Evolutionary conservation across 1,139 yeast genomes (phyloP), one percentile per base, ranked within the genome.

Genomic region (Blastobotrys petasosporus): DNA sequence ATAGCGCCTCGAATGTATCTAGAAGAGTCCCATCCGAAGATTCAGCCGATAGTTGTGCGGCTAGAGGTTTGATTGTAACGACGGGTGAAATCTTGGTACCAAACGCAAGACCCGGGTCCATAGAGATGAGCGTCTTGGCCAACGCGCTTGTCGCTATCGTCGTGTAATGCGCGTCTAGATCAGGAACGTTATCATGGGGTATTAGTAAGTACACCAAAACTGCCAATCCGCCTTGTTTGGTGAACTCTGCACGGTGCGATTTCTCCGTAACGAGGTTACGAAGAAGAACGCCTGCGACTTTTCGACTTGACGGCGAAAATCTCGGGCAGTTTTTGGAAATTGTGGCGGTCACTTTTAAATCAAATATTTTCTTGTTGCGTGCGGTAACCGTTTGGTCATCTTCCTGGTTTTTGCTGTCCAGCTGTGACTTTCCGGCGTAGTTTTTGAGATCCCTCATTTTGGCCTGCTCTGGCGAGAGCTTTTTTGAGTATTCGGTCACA

Each of bases 1-100:
- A 55, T 32, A 75, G 59, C 1, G 76, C 65, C 54, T 75, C 78
- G 48, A 70, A 71, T 1, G 67, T 61, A 48, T 74, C 78, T 16
- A 69, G 57, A 32, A 65, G 54, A 8, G 65, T 64, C 2, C 61
- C 46, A 10, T 50, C 57, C 2, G 62, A 53, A 5, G 43, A 23
- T 11, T 56, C 48, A 16, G 46, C 44, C 15, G 54, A 57, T 32
- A 67, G 54, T 50, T 62, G 67, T 4, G 42, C 51, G 7, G 58
- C 32, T 17, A 69, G 56, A 10, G 69, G 68, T 2, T 50, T 50
- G 6, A 69, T 54, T 1, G 67, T 64, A 1, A 60, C 64, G 5
- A 54, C 28, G 1, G 69, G 65, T 1, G 67, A 55, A 13, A 64
- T 50, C 37, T 65, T 62, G 30, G 59, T 48, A 30, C 67, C 60